Percentiles rank a stretch among this genome's conserved stretches.
Evolutionary conservation across 768 basidiomycete genomes (phyloP).

Genomic region (Roridomyces roridus): DNA sequence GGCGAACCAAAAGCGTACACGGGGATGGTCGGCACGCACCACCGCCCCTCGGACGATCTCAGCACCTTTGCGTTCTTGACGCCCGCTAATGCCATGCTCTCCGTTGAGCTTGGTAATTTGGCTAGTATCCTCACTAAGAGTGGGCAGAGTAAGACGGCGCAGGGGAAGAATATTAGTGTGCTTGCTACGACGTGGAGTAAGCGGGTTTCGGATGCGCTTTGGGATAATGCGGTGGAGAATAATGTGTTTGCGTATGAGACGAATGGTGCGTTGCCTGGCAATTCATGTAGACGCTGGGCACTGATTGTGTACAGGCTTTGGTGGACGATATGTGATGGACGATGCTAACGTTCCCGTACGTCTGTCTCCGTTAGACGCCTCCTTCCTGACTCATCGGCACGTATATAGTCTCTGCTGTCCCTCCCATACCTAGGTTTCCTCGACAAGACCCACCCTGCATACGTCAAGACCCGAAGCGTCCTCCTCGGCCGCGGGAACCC

Average conservation of each 20-base stretch:
- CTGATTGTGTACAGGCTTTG: conserved; percentile 52
- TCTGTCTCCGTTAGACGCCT: conserved; percentile 8
- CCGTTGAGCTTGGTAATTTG: conserved; percentile 69
- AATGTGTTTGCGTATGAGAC: conserved; percentile 80
- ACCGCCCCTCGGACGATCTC: conserved; percentile 79
- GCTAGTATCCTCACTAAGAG: conserved; percentile 52
- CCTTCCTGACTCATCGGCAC: no score
- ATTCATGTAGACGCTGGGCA: background rate
- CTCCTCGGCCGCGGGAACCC: conserved; percentile 72
- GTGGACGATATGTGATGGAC: conserved; percentile 81
- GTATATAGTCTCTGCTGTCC: conserved; percentile 80
- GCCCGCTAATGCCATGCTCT: conserved; percentile 84
- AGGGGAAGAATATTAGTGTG: conserved; percentile 53
- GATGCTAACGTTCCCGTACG: conserved; percentile 85
- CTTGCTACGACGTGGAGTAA: conserved; percentile 64
- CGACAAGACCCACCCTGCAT: conserved; percentile 60
- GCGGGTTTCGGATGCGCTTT: conserved; percentile 64
- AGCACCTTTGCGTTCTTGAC: conserved; percentile 77
- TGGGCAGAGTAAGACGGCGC: conserved; percentile 40
- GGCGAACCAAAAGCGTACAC: conserved; percentile 80
- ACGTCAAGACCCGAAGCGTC: conserved; percentile 65
- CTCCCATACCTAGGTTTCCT: conserved; percentile 83
- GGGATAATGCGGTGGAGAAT: conserved; percentile 62
- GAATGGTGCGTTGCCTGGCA: conserved; percentile 52
- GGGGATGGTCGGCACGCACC: conserved; percentile 78